Evolutionary conservation across 129 eudicot genomes (phyloP).

Genomic region (Gnaphalium uliginosum): DNA sequence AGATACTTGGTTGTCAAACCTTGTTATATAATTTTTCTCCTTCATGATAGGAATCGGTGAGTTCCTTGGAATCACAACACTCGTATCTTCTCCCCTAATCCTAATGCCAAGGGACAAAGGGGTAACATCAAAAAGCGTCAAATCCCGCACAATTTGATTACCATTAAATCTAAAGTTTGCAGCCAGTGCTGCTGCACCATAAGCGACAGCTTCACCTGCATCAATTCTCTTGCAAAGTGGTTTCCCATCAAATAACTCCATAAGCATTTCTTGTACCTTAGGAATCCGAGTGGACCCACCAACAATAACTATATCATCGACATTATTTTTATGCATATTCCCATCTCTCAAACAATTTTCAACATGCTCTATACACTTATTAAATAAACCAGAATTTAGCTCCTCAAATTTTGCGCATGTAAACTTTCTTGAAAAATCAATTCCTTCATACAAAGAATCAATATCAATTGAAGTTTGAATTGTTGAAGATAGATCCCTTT

Average conservation of each 20-base stretch:
- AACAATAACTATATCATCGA: slow-evolving; percentile 25
- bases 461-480: background rate
- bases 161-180: slow-evolving; percentile 17
- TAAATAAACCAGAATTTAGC: slow-evolving; percentile 12
- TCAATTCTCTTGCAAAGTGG: slow-evolving; percentile 18
- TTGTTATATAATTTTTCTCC: background rate
- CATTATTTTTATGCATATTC: slow-evolving; percentile 8
- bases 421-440: slow-evolving; percentile 14
- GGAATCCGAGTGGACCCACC: slow-evolving; percentile 29
- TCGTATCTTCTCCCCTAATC: background rate
- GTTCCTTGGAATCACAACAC: slow-evolving; percentile 15
- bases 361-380: slow-evolving; percentile 12
- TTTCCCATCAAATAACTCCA: slow-evolving; percentile 19
- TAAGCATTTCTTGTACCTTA: slow-evolving; percentile 23
- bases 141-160: slow-evolving; percentile 16
- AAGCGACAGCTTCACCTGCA: slow-evolving; percentile 26
- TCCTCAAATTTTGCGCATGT: slow-evolving; percentile 20
- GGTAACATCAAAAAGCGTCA: slow-evolving; percentile 26
- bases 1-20: background rate
- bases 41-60: slow-evolving; percentile 19
- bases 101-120: slow-evolving; percentile 20
- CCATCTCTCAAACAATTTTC: slow-evolving; percentile 23
- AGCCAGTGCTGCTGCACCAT: slow-evolving; percentile 30
- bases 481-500: slow-evolving; percentile 24
- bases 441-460: slow-evolving; percentile 20